Base-by-base conservation (phyloP, 1,284 basidiomycete species). In the Tylopilus sp. region DNA sequence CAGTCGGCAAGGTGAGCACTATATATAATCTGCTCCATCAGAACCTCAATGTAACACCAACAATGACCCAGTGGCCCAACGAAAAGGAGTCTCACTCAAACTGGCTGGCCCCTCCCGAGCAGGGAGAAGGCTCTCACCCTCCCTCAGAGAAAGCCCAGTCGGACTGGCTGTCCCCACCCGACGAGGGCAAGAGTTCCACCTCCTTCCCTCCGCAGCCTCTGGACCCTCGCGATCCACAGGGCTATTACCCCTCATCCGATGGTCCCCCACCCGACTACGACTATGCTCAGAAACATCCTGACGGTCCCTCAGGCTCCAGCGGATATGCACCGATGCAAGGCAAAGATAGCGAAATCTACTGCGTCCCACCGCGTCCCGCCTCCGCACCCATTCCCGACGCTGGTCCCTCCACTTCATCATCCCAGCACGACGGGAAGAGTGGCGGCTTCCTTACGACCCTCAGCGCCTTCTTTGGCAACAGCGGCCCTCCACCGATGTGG, bases 401-500 rank as follows among this genome's bases (percentile, higher is more conserved):
- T 0, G 58, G 57, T 6, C 24, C 61, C 2, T 68, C 64, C 2
- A 26, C 57, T 3, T 58, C 63, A 2, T 3, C 49, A 7, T 0
- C 60, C 2, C 13, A 36, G 44, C 9, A 8, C 44, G 12, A 66
- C 1, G 62, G 39, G 2, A 56, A 16, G 6, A 12, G 44, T 0
- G 61, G 58, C 29, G 63, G 51, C 1, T 18, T 55, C 24, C 44
- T 60, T 47, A 65, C 77, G 64, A 69, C 72, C 38, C 58, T 78
- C 7, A 60, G 39, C 3, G 41, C 71, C 12, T 77, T 77, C 63
- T 77, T 79, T 47, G 75, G 77, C 16, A 66, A 66, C 62, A 66
- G 66, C 3, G 75, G 75, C 3, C 53, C 69, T 1, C 76, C 76
- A 0, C 63, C 65, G 0, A 72, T 72, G 67, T 80, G 78, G 78